Evolutionary conservation across 2,329 filamentous ascomycete genomes (phyloP).

Genomic region (Fusarium musae): DNA sequence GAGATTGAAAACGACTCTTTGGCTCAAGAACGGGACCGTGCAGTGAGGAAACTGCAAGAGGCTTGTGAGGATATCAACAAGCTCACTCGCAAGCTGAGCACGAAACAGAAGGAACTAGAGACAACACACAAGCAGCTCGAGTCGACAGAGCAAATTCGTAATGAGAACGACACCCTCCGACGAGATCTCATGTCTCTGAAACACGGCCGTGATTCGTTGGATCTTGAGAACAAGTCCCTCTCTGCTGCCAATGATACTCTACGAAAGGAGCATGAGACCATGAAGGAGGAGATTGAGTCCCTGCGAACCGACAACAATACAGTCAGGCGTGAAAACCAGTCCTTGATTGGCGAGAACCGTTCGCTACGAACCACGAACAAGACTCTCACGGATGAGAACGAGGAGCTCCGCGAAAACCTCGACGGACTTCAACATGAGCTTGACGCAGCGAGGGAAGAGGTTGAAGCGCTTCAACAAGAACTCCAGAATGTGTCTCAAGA

Average conservation of each 20-base stretch:
- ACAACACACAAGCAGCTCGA: constrained; percentile 56
- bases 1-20: constrained; percentile 73
- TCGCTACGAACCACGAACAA: constrained; percentile 57
- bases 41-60: constrained; percentile 69
- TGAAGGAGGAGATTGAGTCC: constrained; percentile 55
- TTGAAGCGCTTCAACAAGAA: constrained; percentile 54
- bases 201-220: constrained; percentile 51
- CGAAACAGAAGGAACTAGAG: constrained; percentile 56
- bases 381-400: constrained; percentile 55
- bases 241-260: constrained; percentile 54
- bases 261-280: constrained; percentile 49
- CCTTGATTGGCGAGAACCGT: constrained; percentile 57
- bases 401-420: constrained; percentile 56
- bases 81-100: constrained; percentile 56
- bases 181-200: constrained; percentile 56
- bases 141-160: constrained; percentile 53
- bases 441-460: constrained; percentile 53
- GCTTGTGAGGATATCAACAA: constrained; percentile 69
- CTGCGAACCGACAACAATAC: constrained; percentile 56
- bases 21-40: constrained; percentile 71
- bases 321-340: constrained; percentile 56
- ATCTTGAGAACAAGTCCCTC: constrained; percentile 56
- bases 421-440: constrained; percentile 56
- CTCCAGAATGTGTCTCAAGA: constrained; percentile 55
- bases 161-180: constrained; percentile 53